A percentile compares a stretch with the other conserved stretches of the same genome.
phyloP scores from a whole-genome alignment of 139 green algal species.

The Closterium sp. region DNA sequence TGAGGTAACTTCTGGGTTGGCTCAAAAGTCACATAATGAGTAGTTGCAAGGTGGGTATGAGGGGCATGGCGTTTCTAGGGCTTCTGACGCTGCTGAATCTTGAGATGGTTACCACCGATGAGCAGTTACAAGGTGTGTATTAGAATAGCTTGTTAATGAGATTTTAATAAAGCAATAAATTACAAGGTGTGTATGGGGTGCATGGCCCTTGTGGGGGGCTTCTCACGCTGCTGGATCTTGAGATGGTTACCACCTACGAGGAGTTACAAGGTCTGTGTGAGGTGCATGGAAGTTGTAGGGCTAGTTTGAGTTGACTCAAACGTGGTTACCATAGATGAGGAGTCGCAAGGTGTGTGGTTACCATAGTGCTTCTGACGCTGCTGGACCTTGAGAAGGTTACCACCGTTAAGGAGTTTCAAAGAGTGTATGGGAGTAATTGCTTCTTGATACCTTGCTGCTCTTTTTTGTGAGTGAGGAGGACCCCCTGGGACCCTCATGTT shows the following conservation, averaged over 20 bases:
- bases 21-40: no score
- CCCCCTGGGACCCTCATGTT: no score
- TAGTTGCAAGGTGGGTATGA: no score
- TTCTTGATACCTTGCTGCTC: no score
- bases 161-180: no score
- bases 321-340: constrained; percentile 5
- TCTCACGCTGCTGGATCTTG: constrained; percentile 21
- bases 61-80: not conserved
- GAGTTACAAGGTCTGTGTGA: no score
- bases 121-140: constrained; percentile 12
- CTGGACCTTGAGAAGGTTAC: constrained; percentile 17
- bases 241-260: constrained; percentile 16
- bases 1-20: not conserved
- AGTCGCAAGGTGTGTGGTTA: constrained; percentile 2
- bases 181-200: no score
- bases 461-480: no score
- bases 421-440: no score
- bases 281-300: no score
- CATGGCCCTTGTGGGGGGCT: not conserved
- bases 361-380: constrained; percentile 17
- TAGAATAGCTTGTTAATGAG: no score
- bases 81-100: constrained; percentile 21
- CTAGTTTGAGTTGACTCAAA: constrained; percentile 4
- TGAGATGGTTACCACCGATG: constrained; percentile 15
- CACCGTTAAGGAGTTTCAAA: not conserved